These are phyloP conservation scores for Pinus albicaulis DNA, from an alignment of 75 land plant genomes.

Conservation along the genomic window DNA sequence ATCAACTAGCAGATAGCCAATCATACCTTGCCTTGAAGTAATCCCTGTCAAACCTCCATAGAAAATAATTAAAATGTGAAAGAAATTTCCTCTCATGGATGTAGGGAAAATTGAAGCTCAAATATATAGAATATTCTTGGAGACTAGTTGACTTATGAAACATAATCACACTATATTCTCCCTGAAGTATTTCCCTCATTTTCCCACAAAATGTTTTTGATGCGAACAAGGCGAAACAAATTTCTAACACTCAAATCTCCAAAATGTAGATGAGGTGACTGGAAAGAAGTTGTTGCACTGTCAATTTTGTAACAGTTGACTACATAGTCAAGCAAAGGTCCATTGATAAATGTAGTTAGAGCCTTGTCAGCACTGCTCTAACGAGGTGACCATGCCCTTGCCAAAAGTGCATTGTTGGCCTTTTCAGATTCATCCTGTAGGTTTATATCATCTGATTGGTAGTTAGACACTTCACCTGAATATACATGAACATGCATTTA, in stretches of 20 bases:
- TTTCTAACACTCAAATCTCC: slow-evolving; percentile 66
- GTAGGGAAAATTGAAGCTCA: too few relatives aligned
- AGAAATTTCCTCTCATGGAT: too few relatives aligned
- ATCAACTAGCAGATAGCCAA: slow-evolving; percentile 96
- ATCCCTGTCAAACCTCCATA: too few relatives aligned
- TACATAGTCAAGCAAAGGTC: slow-evolving; percentile 74
- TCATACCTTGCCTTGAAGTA: too few relatives aligned
- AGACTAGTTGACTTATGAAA: too few relatives aligned
- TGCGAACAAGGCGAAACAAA: too few relatives aligned
- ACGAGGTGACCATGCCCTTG: slow-evolving; percentile 94
- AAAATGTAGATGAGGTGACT: slow-evolving; percentile 29
- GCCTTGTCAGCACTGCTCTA: slow-evolving; percentile 94
- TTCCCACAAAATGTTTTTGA: slow-evolving; percentile 74
- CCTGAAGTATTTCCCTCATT: slow-evolving; percentile 17
- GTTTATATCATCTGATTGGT: slow-evolving; percentile 52
- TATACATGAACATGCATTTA: background rate
- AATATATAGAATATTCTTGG: too few relatives aligned
- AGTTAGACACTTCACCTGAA: slow-evolving; percentile 65
- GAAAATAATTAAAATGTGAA: too few relatives aligned
- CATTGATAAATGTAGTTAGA: slow-evolving; percentile 67
- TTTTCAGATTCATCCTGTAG: slow-evolving; percentile 87
- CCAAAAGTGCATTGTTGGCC: slow-evolving; percentile 92
- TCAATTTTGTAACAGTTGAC: slow-evolving; percentile 77
- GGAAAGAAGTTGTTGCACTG: slow-evolving; percentile 10
- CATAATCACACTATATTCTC: too few relatives aligned